Evolutionary conservation across 371 early-diverging fungal genomes (phyloP).

Genomic region (Phascolomyces articulosus): DNA sequence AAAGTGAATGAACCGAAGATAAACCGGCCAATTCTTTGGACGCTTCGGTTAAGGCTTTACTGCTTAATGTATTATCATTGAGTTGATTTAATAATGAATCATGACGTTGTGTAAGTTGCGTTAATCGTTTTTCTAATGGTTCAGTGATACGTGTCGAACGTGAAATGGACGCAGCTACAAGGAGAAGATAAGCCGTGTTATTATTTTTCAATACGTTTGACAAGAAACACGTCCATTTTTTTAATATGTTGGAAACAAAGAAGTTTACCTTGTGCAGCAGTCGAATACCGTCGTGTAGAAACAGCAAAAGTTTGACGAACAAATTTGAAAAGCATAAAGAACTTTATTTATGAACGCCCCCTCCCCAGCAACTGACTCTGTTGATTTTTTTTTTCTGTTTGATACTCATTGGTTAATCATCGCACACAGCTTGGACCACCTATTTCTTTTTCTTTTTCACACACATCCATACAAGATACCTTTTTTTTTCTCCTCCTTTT

Average conservation of each 20-base stretch:
- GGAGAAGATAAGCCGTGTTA: not conserved
- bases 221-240: too few relatives aligned
- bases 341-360: too few relatives aligned
- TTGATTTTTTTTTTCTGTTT: too few relatives aligned
- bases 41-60: conserved; percentile 29
- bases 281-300: not conserved
- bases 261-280: conserved; percentile 7
- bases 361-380: too few relatives aligned
- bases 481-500: too few relatives aligned
- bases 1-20: conserved; percentile 29
- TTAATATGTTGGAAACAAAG: not conserved
- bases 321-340: not conserved
- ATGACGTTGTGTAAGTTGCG: conserved; percentile 32
- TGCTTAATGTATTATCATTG: conserved; percentile 23
- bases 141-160: conserved; percentile 39
- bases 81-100: conserved; percentile 35
- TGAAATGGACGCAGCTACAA: not conserved
- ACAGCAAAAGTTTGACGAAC: not conserved
- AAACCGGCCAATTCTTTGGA: conserved; percentile 41
- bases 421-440: too few relatives aligned
- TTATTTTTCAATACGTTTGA: not conserved
- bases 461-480: too few relatives aligned
- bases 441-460: too few relatives aligned
- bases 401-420: too few relatives aligned
- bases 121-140: conserved; percentile 32